A percentile compares a stretch with the other conserved stretches of the same genome.
Conservation (phyloP, 2,329 filamentous ascomycete genomes). For the Salinomyces thailandicus region DNA sequence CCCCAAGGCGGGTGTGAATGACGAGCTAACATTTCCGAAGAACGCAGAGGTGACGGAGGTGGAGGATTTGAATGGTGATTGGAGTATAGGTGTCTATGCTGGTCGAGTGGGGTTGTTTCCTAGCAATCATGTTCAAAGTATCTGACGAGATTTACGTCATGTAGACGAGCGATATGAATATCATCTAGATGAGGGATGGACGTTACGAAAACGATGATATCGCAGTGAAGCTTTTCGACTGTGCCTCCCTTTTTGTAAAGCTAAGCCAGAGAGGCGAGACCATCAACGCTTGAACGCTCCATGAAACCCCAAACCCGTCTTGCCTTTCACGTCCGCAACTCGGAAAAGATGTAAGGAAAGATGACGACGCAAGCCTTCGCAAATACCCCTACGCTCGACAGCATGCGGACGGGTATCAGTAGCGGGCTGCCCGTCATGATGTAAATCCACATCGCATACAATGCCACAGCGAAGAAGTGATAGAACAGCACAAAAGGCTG, state of each 20-base stretch:
- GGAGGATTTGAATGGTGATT: conserved; percentile 79
- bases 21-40: conserved; percentile 76
- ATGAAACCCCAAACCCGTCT: background rate
- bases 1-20: conserved; percentile 50
- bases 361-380: conserved; percentile 40
- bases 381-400: conserved; percentile 38
- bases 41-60: conserved; percentile 74
- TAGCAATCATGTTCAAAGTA: conserved; percentile 54
- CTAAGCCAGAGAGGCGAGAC: no score
- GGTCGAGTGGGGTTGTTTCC: conserved; percentile 72
- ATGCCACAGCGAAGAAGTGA: conserved; percentile 91
- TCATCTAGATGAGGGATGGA: no score
- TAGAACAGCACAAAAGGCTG: conserved; percentile 69
- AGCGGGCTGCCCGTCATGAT: conserved; percentile 38
- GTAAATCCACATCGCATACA: conserved; percentile 71
- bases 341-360: conserved; percentile 43
- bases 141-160: no score
- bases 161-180: no score
- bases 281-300: background rate
- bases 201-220: no score
- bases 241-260: no score
- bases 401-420: conserved; percentile 28
- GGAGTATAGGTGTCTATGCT: conserved; percentile 81
- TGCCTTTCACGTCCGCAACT: conserved; percentile 21
- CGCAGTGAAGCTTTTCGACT: no score